Evolutionary conservation across 805 yeast genomes (phyloP).

Genomic region (Cyberlindnera suaveolens): DNA sequence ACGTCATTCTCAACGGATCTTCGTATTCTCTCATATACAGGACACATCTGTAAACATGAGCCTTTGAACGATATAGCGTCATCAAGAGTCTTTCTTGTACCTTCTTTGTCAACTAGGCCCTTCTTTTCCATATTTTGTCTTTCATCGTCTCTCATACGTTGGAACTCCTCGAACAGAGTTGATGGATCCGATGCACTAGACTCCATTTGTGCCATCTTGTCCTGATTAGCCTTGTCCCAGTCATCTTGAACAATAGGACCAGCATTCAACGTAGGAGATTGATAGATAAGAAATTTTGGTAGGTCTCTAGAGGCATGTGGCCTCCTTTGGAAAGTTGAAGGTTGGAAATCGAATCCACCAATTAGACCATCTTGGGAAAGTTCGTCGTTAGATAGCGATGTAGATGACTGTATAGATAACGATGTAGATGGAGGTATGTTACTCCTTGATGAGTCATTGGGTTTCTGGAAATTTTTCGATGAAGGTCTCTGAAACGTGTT

Average conservation of each 20-base stretch:
- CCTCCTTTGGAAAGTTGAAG: constrained; percentile 2
- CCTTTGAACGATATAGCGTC: constrained; percentile 89
- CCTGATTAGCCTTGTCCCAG: constrained; percentile 79
- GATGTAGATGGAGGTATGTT: too few species aligned
- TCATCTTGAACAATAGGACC: constrained; percentile 31
- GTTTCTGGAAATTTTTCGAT: neutral
- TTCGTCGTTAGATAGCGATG: constrained; percentile 4
- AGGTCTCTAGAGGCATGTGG: constrained; percentile 18
- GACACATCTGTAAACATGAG: constrained; percentile 91
- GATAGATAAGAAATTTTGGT: constrained; percentile 32
- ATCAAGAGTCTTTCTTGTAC: constrained; percentile 69
- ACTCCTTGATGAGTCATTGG: too few species aligned
- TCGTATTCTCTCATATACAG: constrained; percentile 83
- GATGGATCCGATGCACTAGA: constrained; percentile 50
- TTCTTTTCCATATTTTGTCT: constrained; percentile 69
- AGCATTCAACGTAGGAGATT: constrained; percentile 30
- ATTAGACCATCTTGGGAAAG: constrained; percentile 10
- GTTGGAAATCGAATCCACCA: constrained; percentile 20
- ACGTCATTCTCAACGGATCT: constrained; percentile 86
- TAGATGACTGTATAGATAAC: neutral
- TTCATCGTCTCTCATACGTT: constrained; percentile 67
- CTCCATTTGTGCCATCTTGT: constrained; percentile 49
- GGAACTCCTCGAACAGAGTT: constrained; percentile 69
- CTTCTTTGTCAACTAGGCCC: constrained; percentile 85
- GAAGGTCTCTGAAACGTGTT: neutral